phyloP scores from a whole-genome alignment of 805 yeast species.

The Henningerozyma blattae region DNA sequence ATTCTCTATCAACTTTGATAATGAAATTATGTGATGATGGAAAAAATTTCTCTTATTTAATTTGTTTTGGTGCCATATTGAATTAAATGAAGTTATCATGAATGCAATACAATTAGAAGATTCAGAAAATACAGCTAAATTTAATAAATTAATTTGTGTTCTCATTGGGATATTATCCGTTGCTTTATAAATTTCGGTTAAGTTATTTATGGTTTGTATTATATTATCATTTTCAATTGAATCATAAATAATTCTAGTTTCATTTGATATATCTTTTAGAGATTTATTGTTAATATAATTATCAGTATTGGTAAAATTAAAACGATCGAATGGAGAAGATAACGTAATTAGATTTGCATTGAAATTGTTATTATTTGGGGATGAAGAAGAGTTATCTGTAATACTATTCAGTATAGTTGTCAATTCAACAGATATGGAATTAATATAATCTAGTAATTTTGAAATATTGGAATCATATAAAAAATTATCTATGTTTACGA shows the following conservation, averaged over 20 bases:
- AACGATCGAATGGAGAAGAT: neutral
- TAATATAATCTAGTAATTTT: neutral
- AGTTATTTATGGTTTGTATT: slow-evolving; percentile 10
- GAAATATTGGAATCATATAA: slow-evolving; percentile 28
- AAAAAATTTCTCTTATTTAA: slow-evolving; percentile 74
- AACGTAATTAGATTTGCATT: neutral
- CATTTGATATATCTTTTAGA: slow-evolving; percentile 30
- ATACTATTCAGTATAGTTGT: slow-evolving; percentile 31
- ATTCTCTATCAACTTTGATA: slow-evolving; percentile 38
- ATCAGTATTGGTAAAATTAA: slow-evolving; percentile 27
- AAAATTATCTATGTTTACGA: too few species aligned
- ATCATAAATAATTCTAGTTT: slow-evolving; percentile 2
- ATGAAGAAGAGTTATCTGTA: slow-evolving; percentile 39
- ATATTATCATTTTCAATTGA: neutral
- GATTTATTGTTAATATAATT: slow-evolving; percentile 25
- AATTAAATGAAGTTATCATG: slow-evolving; percentile 39
- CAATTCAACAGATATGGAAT: slow-evolving; percentile 27
- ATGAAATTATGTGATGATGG: slow-evolving; percentile 69
- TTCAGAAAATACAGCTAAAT: slow-evolving; percentile 48
- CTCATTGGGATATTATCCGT: slow-evolving; percentile 35
- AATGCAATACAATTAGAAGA: slow-evolving; percentile 46
- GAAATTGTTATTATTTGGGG: slow-evolving; percentile 37
- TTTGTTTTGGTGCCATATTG: slow-evolving; percentile 53
- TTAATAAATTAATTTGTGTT: slow-evolving; percentile 46
- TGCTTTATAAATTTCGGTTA: neutral